Evolutionary conservation across 441 rosid genomes (phyloP).

Genomic region (Melastoma candidum): DNA sequence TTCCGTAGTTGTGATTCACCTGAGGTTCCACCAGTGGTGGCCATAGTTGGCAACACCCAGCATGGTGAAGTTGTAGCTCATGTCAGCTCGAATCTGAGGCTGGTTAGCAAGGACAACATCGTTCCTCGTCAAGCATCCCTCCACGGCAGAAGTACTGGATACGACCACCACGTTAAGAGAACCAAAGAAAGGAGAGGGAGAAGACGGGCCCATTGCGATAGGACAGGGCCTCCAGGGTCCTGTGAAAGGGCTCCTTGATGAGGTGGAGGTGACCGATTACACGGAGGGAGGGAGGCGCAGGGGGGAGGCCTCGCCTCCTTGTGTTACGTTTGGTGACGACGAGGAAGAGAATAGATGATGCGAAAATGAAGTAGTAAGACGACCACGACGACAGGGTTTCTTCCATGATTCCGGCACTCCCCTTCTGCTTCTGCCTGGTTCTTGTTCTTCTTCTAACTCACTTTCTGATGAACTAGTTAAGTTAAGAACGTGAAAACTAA

Average conservation of each 20-base stretch:
- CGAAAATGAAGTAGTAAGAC: too few species aligned
- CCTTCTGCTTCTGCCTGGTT: too few species aligned
- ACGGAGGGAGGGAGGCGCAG: too few species aligned
- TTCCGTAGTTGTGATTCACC: conserved; percentile 20
- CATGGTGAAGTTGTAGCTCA: conserved; percentile 15
- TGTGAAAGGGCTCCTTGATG: conserved; percentile 6
- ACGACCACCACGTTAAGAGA: conserved; percentile 2
- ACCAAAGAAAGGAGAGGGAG: conserved; percentile 7
- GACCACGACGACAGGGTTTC: too few species aligned
- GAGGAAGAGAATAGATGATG: too few species aligned
- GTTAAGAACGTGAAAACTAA: too few species aligned
- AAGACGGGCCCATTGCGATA: conserved; percentile 5
- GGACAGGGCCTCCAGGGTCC: conserved; percentile 7
- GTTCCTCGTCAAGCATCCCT: conserved; percentile 18
- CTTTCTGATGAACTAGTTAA: too few species aligned
- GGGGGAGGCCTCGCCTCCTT: too few species aligned
- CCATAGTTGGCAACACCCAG: conserved; percentile 17
- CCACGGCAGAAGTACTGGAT: conserved; percentile 6
- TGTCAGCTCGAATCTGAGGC: conserved; percentile 8
- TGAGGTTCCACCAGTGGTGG: conserved; percentile 27
- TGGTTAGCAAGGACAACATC: conserved; percentile 15
- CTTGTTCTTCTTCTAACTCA: too few species aligned
- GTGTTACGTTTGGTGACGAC: too few species aligned
- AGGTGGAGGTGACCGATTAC: neutral
- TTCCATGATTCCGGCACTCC: too few species aligned